A percentile compares a stretch with the other conserved stretches of the same genome.
These are phyloP conservation scores for Stagonosporopsis cucurbitacearum DNA, from an alignment of 2,329 filamentous ascomycete species.

Conservation along the genomic window DNA sequence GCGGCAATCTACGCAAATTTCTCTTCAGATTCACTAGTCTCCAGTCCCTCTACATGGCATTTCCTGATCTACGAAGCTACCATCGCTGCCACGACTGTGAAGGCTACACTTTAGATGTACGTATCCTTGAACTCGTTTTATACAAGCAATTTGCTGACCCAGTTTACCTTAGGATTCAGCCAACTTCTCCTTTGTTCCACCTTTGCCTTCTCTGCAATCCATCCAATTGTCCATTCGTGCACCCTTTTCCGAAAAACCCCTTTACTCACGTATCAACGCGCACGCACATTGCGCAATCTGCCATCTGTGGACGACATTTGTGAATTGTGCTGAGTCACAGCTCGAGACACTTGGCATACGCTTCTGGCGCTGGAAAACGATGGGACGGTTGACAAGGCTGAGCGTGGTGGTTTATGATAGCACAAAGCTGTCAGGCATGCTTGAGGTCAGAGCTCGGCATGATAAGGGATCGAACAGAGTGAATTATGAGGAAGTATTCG, in stretches of 20 bases:
- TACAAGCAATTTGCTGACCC: background rate
- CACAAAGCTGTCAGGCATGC: background rate
- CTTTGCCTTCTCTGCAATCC: background rate
- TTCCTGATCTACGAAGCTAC: background rate
- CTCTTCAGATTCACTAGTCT: background rate
- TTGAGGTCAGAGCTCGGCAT: background rate
- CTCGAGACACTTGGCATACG: constrained; percentile 14
- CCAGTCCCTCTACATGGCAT: background rate
- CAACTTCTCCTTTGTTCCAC: constrained; percentile 7
- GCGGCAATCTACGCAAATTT: constrained; percentile 2
- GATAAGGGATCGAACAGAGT: background rate
- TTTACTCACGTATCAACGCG: constrained; percentile 1
- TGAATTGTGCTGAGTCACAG: background rate
- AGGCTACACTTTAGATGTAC: constrained; percentile 2
- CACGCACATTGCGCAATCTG: constrained; percentile 19
- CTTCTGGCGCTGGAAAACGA: constrained; percentile 21
- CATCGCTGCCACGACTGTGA: constrained; percentile 2
- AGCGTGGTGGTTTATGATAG: constrained; percentile 1
- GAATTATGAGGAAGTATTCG: background rate
- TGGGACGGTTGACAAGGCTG: background rate
- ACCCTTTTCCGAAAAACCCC: background rate
- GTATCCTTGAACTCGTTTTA: background rate
- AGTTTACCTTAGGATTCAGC: background rate
- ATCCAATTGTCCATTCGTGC: constrained; percentile 6
- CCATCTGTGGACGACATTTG: constrained; percentile 10